Conservation (phyloP, 768 basidiomycete genomes). For the Sarcodon sp. region DNA sequence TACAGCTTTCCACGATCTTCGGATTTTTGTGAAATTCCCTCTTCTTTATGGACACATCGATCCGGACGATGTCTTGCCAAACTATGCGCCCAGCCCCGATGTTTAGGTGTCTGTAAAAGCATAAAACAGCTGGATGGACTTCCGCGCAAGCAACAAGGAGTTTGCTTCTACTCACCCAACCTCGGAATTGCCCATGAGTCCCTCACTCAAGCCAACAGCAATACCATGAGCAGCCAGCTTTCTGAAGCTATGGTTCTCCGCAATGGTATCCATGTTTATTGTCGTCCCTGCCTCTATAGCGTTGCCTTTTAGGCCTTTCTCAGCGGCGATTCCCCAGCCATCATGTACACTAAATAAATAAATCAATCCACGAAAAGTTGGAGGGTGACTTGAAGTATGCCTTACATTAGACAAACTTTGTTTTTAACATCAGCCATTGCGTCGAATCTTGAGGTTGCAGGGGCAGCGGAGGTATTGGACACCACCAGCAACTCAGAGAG, state of each 20-base stretch:
- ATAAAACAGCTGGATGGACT: constrained; percentile 1
- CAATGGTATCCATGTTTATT: constrained; percentile 82
- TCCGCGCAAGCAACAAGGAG: neutral
- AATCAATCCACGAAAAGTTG: neutral
- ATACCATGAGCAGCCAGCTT: constrained; percentile 75
- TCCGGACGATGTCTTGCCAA: constrained; percentile 96
- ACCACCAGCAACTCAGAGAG: neutral
- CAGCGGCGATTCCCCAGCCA: constrained; percentile 79
- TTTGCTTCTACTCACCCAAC: constrained; percentile 59
- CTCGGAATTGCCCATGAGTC: constrained; percentile 96
- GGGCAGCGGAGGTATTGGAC: neutral
- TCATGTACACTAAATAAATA: constrained; percentile 68
- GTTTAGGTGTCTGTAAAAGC: constrained; percentile 66
- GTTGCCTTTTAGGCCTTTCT: constrained; percentile 67
- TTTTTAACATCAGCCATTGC: constrained; percentile 51
- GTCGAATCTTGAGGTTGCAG: neutral
- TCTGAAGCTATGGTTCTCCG: constrained; percentile 59
- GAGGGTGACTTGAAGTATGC: neutral
- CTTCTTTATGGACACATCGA: constrained; percentile 88
- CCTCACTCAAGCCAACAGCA: constrained; percentile 87
- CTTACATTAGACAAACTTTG: constrained; percentile 88
- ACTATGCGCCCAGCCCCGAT: constrained; percentile 91
- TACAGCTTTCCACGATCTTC: constrained; percentile 56
- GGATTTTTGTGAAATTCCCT: constrained; percentile 71
- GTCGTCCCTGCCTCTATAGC: constrained; percentile 81